Evolutionary conservation across 176 grass and related monocot species (phyloP).

Genomic region (Lolium multiflorum): DNA sequence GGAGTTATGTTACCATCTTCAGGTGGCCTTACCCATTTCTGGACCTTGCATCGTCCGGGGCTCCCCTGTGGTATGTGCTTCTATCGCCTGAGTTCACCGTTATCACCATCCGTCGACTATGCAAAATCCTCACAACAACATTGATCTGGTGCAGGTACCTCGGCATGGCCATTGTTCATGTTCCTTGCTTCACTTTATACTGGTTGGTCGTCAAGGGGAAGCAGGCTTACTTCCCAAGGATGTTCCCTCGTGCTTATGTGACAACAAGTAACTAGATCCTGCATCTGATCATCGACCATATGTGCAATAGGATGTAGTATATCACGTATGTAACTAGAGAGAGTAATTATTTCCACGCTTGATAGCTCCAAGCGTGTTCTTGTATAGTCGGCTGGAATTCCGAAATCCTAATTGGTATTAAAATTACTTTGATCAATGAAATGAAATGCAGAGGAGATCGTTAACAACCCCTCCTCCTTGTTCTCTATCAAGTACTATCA

Average conservation of each 20-base stretch:
- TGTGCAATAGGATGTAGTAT: background rate
- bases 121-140: background rate
- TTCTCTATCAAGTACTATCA: background rate
- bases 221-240: conserved; percentile 54
- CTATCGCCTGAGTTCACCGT: background rate
- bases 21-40: conserved; percentile 99
- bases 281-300: conserved; percentile 4
- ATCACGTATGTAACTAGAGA: background rate
- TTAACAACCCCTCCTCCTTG: background rate
- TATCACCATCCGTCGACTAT: background rate
- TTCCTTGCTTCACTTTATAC: conserved; percentile 81
- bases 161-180: conserved; percentile 71
- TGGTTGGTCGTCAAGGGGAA: conserved; percentile 78
- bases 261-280: conserved; percentile 43
- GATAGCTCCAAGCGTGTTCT: background rate
- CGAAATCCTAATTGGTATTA: background rate
- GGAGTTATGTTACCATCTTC: conserved; percentile 28
- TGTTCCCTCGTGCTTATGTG: conserved; percentile 68
- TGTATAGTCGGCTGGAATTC: conserved; percentile 33
- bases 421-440: background rate
- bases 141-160: conserved; percentile 64
- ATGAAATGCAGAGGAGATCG: conserved; percentile 23
- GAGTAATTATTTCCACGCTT: background rate
- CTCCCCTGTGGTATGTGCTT: conserved; percentile 70
- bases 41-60: conserved; percentile 66